These are phyloP conservation scores for Spergularia marina DNA, from an alignment of 148 eudicot genomes.

Conservation along the genomic window DNA sequence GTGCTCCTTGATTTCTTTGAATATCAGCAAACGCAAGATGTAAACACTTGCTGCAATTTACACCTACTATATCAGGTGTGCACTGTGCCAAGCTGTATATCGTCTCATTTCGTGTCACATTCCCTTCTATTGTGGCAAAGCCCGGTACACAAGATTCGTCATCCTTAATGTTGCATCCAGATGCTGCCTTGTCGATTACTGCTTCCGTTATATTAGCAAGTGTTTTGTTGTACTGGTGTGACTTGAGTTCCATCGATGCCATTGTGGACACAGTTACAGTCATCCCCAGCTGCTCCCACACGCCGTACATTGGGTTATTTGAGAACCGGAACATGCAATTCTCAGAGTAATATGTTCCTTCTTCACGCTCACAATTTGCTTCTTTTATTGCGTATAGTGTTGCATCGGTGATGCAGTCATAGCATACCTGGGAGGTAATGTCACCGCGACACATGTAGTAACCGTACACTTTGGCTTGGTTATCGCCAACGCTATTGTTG, in stretches of 20 bases:
- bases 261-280: neutral
- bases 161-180: neutral
- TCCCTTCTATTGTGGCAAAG: constrained; percentile 22
- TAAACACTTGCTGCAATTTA: constrained; percentile 17
- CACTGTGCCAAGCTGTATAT: constrained; percentile 23
- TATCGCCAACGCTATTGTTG: constrained; percentile 3
- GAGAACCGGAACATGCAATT: neutral
- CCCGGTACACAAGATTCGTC: neutral
- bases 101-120: neutral
- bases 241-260: neutral
- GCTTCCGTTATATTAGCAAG: neutral
- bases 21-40: neutral
- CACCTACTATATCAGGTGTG: constrained; percentile 21
- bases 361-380: constrained; percentile 4
- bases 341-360: neutral
- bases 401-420: constrained; percentile 6
- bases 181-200: constrained; percentile 14
- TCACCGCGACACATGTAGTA: constrained; percentile 22
- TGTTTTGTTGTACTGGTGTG: constrained; percentile 12
- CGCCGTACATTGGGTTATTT: neutral
- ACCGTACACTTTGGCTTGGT: constrained; percentile 15
- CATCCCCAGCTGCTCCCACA: neutral
- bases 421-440: neutral
- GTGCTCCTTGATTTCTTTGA: constrained; percentile 8
- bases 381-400: constrained; percentile 2